Evolutionary conservation across 1,284 basidiomycete genomes (phyloP).

Genomic region (Leccinum huronense): DNA sequence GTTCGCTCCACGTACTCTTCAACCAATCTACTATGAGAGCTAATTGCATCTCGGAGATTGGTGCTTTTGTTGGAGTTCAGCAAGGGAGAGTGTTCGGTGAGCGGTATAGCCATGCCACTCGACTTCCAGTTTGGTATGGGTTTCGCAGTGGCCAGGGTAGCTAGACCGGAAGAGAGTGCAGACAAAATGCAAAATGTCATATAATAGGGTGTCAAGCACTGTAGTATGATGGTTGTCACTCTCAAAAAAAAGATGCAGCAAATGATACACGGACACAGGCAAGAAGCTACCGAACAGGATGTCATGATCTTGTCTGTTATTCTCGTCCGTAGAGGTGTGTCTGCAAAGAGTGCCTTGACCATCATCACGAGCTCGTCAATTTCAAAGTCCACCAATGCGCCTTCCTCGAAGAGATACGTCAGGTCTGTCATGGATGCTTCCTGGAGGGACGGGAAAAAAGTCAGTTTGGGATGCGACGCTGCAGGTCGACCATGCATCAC

Average conservation of each 20-base stretch:
- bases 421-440: conserved; percentile 94
- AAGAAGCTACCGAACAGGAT: conserved; percentile 39
- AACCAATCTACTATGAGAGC: no score
- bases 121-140: no score
- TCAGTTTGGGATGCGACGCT: conserved; percentile 3
- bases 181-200: not conserved
- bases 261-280: not conserved
- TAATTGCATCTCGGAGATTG: no score
- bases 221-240: conserved; percentile 5
- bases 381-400: conserved; percentile 89
- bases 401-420: conserved; percentile 89
- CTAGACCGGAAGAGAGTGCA: not conserved
- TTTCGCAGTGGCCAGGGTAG: no score
- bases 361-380: conserved; percentile 80
- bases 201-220: not conserved
- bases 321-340: conserved; percentile 77
- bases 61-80: no score
- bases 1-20: no score
- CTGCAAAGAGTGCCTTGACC: conserved; percentile 87
- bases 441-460: conserved; percentile 39
- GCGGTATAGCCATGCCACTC: no score
- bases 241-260: conserved; percentile 2
- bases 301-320: conserved; percentile 73
- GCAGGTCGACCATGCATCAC: conserved; percentile 31
- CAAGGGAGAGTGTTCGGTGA: no score